These are phyloP conservation scores for Phlebiopsis gigantea DNA, from an alignment of 768 basidiomycete species.

Conservation along the genomic window DNA sequence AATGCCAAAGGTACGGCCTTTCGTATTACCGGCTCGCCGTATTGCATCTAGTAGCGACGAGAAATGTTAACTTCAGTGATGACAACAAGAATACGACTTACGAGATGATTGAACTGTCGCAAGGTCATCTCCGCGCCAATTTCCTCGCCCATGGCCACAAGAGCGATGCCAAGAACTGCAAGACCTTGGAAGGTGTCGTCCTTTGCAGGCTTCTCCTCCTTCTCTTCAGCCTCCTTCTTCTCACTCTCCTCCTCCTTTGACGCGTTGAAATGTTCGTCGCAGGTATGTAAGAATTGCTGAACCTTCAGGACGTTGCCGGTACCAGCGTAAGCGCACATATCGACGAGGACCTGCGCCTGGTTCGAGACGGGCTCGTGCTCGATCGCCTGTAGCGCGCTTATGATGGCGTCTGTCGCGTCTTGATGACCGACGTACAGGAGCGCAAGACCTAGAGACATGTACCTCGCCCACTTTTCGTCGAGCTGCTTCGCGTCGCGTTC, in stretches of 20 bases:
- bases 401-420: conserved; percentile 89
- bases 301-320: conserved; percentile 94
- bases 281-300: conserved; percentile 88
- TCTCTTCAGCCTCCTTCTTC: conserved; percentile 54
- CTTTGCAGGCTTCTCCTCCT: conserved; percentile 38
- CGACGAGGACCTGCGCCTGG: conserved; percentile 87
- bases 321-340: conserved; percentile 91
- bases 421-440: conserved; percentile 89
- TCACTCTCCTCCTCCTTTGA: conserved; percentile 37
- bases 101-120: conserved; percentile 94
- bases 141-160: conserved; percentile 98
- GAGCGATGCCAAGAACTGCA: conserved; percentile 87
- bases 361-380: conserved; percentile 82
- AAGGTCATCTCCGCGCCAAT: conserved; percentile 98
- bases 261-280: conserved; percentile 81
- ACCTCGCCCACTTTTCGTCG: conserved; percentile 92
- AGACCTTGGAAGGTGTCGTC: conserved; percentile 89
- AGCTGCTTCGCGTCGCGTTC: conserved; percentile 71
- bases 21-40: conserved; percentile 89
- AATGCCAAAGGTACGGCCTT: conserved; percentile 93
- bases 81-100: conserved; percentile 31
- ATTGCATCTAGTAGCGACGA: conserved; percentile 77
- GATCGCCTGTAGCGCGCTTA: conserved; percentile 90
- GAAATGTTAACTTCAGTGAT: conserved; percentile 4
- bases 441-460: conserved; percentile 85